Base-by-base conservation (phyloP, 495 filamentous ascomycete species). In the Xylaria bambusicola region DNA sequence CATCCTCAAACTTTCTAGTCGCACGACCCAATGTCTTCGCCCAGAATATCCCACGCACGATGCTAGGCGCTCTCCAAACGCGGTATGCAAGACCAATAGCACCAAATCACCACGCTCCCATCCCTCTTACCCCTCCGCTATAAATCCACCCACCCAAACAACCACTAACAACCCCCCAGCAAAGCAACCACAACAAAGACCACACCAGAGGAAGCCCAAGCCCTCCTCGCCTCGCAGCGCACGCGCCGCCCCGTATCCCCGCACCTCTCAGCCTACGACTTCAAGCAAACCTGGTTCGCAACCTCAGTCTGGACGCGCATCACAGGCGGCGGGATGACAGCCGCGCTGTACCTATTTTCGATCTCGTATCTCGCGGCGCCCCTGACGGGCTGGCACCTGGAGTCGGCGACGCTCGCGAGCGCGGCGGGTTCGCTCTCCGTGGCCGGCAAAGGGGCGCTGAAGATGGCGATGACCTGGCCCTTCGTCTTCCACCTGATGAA, bases 401-500 rank as follows among this genome's bases (percentile, higher is more conserved):
- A 94, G 78, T 87, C 83, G 51, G 86, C 87, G 42, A 85, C 85
- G 13, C 74, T 98, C 29, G 88, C 90, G 21, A 82, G 88, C 40
- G 87, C 95, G 69, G 93, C 80, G 10, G 29, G 29, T 29, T 76
- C 85, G 46, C 84, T 92, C 62, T 90, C 92, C 6, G 36, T 88
- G 21, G 76, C 80, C 45, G 80, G 80, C 60, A 91, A 94, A 83
- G 68, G 89, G 49, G 67, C 68, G n/a, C 63, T 90, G 59, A 99
- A 99, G 85, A 74, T 83, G 56, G 62, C 77, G 12, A 54, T 90
- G 33, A 90, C 91, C 40, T 81, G 89, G 73, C 93, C 93, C 18
- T 97, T 99, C 74, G 85, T 86, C 33, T 98, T 86, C 78, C 95
- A 99, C 76, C 73, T 73, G 60, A 71, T 92, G 64, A 97, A 96